Evolutionary conservation across 164 flowering plant genomes (phyloP).

Genomic region (Echeveria elegans): DNA sequence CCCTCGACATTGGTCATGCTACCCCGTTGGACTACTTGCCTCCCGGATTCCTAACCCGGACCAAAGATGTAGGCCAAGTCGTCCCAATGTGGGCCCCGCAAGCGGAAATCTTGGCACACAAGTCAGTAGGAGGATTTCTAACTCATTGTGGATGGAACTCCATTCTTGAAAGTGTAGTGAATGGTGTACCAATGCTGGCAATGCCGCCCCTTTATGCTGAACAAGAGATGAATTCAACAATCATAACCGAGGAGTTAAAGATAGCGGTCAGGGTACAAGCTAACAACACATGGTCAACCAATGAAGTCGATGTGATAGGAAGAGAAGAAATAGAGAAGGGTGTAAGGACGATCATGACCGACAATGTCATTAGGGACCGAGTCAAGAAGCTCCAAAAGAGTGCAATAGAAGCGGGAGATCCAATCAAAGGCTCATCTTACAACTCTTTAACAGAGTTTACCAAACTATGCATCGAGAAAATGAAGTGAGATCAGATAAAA

Average conservation of each 20-base stretch:
- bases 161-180: constrained; percentile 23
- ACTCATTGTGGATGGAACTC: constrained; percentile 54
- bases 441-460: constrained; percentile 15
- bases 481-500: not conserved
- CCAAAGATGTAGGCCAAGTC: constrained; percentile 17
- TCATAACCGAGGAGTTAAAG: too few species aligned
- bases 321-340: too few species aligned
- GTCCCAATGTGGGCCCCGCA: constrained; percentile 34
- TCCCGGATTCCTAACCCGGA: constrained; percentile 29
- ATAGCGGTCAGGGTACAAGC: too few species aligned
- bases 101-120: constrained; percentile 24
- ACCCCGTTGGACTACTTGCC: constrained; percentile 17
- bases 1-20: not conserved
- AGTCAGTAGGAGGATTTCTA: constrained; percentile 28
- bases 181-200: constrained; percentile 39
- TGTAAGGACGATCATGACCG: too few species aligned
- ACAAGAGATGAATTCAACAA: too few species aligned
- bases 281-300: too few species aligned
- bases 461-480: not conserved
- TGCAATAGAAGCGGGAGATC: too few species aligned
- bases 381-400: constrained; percentile 20
- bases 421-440: constrained; percentile 24
- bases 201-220: too few species aligned
- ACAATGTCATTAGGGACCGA: constrained; percentile 14
- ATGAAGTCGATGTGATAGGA: too few species aligned